Conservation (phyloP, 1,284 basidiomycete genomes). For the Amylostereum areolatum region DNA sequence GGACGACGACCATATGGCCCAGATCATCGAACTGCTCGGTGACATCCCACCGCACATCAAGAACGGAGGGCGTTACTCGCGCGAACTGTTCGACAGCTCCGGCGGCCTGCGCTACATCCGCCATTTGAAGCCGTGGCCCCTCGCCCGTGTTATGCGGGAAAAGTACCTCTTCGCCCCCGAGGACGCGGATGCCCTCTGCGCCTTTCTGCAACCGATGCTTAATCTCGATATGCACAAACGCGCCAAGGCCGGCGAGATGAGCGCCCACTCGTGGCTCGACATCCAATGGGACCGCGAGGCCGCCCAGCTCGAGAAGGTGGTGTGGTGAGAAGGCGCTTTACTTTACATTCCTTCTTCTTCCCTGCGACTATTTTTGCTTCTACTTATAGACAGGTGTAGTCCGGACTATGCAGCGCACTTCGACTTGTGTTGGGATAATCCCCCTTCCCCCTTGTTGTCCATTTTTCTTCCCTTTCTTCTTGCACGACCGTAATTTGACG, state of each 20-base stretch:
- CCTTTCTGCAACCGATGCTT: slow-evolving; percentile 81
- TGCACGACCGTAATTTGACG: too few species aligned
- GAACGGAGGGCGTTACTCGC: slow-evolving; percentile 79
- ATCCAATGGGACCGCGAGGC: slow-evolving; percentile 23
- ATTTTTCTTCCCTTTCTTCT: too few species aligned
- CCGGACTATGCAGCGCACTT: too few species aligned
- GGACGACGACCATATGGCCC: slow-evolving; percentile 93
- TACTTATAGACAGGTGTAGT: too few species aligned
- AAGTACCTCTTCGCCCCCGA: slow-evolving; percentile 70
- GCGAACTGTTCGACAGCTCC: slow-evolving; percentile 78
- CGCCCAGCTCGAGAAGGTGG: slow-evolving; percentile 11
- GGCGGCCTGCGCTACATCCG: slow-evolving; percentile 75
- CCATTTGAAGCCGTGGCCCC: slow-evolving; percentile 79
- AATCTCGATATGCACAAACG: slow-evolving; percentile 64
- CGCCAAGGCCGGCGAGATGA: slow-evolving; percentile 65
- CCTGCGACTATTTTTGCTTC: too few species aligned
- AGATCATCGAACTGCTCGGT: slow-evolving; percentile 86
- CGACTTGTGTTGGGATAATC: too few species aligned
- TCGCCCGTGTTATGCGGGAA: slow-evolving; percentile 77
- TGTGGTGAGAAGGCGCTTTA: slow-evolving; percentile 8
- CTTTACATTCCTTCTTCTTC: too few species aligned
- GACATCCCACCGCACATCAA: slow-evolving; percentile 65
- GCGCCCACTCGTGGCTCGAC: slow-evolving; percentile 71
- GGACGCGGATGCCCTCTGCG: slow-evolving; percentile 56
- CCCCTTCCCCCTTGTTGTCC: too few species aligned